Percentiles rank a stretch among this genome's conserved stretches.
These are phyloP conservation scores for Staphylotrichum tortipilum DNA, from an alignment of 495 filamentous ascomycete species.

Conservation along the genomic window DNA sequence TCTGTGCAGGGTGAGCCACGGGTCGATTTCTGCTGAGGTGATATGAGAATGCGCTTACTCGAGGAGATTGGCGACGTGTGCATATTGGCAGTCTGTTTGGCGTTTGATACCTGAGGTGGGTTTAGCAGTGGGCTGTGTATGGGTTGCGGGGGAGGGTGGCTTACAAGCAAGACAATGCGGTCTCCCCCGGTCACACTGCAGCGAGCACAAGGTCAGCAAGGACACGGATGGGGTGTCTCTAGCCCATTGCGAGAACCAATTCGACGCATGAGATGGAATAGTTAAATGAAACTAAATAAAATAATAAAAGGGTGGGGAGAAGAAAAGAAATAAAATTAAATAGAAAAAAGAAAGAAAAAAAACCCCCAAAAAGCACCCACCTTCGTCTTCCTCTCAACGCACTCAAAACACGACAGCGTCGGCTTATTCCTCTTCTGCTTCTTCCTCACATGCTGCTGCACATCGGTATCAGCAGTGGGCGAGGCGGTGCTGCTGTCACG, in stretches of 20 bases:
- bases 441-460: slow-evolving; percentile 43
- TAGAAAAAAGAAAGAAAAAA: background rate
- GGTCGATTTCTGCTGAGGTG: background rate
- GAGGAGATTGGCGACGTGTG: slow-evolving; percentile 56
- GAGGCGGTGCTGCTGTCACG: slow-evolving; percentile 25
- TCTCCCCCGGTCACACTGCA: slow-evolving; percentile 49
- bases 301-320: too few relatives aligned
- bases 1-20: slow-evolving; percentile 16
- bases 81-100: slow-evolving; percentile 61
- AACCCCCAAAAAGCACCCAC: slow-evolving; percentile 26
- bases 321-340: too few relatives aligned
- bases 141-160: slow-evolving; percentile 1
- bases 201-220: slow-evolving; percentile 2
- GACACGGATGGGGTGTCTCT: too few relatives aligned
- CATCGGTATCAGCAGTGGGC: too few relatives aligned
- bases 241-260: too few relatives aligned
- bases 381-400: slow-evolving; percentile 64
- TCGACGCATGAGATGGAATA: background rate
- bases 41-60: slow-evolving; percentile 45
- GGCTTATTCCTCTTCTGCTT: slow-evolving; percentile 72
- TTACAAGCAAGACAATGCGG: slow-evolving; percentile 60
- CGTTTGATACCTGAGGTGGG: slow-evolving; percentile 48
- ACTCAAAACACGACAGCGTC: slow-evolving; percentile 62
- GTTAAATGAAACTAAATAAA: too few relatives aligned
- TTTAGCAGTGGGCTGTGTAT: background rate